These are phyloP conservation scores for Zizania palustris DNA, from an alignment of 202 grass and related monocot species.

Conservation along the genomic window DNA sequence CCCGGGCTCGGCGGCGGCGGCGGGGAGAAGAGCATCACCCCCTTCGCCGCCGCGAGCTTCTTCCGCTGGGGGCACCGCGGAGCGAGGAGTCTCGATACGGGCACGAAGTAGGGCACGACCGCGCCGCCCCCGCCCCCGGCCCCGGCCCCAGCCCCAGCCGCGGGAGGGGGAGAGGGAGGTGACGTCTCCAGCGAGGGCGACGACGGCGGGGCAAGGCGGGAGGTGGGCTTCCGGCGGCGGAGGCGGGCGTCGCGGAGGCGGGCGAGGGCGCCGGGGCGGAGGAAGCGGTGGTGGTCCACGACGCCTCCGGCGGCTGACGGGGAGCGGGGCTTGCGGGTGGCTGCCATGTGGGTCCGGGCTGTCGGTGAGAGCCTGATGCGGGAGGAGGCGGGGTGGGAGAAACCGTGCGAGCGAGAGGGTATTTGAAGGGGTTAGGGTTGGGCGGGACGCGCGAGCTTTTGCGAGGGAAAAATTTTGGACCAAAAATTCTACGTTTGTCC, in stretches of 20 bases:
- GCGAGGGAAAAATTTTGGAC: not conserved
- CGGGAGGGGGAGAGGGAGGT: not conserved
- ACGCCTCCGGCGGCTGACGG: conserved; percentile 7
- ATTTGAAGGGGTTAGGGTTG: conserved; percentile 7
- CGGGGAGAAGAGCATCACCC: conserved; percentile 41
- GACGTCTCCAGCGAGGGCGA: conserved; percentile 23
- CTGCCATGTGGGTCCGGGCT: conserved; percentile 43
- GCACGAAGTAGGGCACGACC: conserved; percentile 36
- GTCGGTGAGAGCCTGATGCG: not conserved
- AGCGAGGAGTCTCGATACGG: conserved; percentile 31
- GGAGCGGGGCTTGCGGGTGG: conserved; percentile 42
- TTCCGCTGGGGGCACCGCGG: conserved; percentile 62
- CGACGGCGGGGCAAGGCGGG: conserved; percentile 36
- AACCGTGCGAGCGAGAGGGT: not conserved
- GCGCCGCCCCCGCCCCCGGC: conserved; percentile 32
- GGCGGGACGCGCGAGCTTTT: not conserved
- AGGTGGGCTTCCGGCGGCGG: not conserved
- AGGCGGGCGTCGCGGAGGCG: conserved; percentile 68
- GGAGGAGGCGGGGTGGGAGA: not conserved
- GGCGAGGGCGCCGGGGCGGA: conserved; percentile 76
- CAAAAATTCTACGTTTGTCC: not conserved
- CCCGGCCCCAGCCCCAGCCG: not conserved
- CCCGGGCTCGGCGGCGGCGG: conserved; percentile 45
- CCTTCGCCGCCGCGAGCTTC: conserved; percentile 66
- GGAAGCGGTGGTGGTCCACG: conserved; percentile 68